Evolutionary conservation across 2,329 filamentous ascomycete species (phyloP).

Genomic region (Fusarium poae): DNA sequence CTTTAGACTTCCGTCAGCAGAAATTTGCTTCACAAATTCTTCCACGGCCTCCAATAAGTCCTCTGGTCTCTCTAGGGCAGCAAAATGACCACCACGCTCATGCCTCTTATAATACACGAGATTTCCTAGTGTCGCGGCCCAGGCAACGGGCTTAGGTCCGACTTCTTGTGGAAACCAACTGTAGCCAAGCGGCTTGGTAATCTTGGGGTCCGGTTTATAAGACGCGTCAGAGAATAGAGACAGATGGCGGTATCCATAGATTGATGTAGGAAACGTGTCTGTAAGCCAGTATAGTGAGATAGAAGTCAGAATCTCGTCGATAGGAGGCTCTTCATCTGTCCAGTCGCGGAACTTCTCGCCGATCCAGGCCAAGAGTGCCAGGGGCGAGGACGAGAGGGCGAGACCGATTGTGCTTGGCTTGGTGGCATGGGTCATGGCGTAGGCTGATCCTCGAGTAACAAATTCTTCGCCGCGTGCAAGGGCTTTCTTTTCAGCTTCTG

Average conservation of each 20-base stretch:
- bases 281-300: slow-evolving; percentile 8
- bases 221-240: rapidly evolving
- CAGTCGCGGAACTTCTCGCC: slow-evolving; percentile 15
- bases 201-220: neutral
- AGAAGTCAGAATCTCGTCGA: neutral
- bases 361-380: slow-evolving; percentile 12
- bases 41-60: neutral
- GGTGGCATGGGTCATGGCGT: slow-evolving; percentile 3
- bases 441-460: neutral
- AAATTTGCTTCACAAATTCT: slow-evolving; percentile 16
- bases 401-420: slow-evolving; percentile 11
- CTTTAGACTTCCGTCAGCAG: slow-evolving; percentile 1
- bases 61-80: neutral
- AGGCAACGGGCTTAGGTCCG: slow-evolving; percentile 1
- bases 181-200: slow-evolving; percentile 11
- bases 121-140: neutral
- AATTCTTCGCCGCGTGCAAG: neutral
- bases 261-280: slow-evolving; percentile 4
- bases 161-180: slow-evolving; percentile 21
- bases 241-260: slow-evolving; percentile 7
- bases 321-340: slow-evolving; percentile 5
- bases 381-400: slow-evolving; percentile 1
- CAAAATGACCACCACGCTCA: slow-evolving; percentile 6
- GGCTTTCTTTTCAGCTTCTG: neutral
- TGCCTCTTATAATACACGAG: neutral